phyloP scores from a whole-genome alignment of 805 yeast genomes.

The Pichia membranifaciens region DNA sequence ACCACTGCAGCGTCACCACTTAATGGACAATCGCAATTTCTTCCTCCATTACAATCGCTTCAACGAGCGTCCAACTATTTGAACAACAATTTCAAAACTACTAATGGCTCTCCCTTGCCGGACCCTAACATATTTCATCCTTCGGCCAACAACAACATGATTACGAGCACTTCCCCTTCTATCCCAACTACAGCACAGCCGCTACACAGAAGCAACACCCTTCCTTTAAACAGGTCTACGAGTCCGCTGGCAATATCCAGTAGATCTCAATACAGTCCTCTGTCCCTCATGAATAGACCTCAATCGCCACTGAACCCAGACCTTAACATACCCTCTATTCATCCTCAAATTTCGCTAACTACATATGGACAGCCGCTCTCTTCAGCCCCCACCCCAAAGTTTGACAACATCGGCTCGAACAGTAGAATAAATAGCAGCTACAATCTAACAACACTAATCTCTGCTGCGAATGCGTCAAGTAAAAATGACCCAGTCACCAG shows the following conservation, averaged over 20 bases:
- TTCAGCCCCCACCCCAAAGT: not conserved
- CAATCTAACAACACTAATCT: conserved; percentile 5
- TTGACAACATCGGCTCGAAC: not conserved
- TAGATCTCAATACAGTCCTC: not conserved
- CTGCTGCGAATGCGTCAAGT: conserved; percentile 8
- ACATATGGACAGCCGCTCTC: not conserved
- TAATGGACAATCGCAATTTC: not conserved
- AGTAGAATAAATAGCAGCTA: not conserved
- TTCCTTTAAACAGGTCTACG: not conserved
- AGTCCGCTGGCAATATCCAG: not conserved
- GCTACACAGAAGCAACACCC: not conserved
- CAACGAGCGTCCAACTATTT: not conserved
- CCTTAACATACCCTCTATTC: too few relatives aligned
- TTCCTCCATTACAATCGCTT: not conserved
- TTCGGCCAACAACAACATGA: not conserved
- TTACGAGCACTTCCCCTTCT: not conserved
- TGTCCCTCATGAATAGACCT: not conserved
- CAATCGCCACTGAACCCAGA: not conserved
- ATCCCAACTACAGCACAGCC: not conserved
- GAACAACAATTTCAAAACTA: not conserved
- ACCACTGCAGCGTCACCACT: not conserved
- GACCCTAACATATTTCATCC: conserved; percentile 9
- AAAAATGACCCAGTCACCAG: not conserved
- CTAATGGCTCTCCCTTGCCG: conserved; percentile 2
- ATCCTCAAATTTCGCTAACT: not conserved